phyloP scores from a whole-genome alignment of 2,329 filamentous ascomycete genomes.

The Hypoxylon sp. region DNA sequence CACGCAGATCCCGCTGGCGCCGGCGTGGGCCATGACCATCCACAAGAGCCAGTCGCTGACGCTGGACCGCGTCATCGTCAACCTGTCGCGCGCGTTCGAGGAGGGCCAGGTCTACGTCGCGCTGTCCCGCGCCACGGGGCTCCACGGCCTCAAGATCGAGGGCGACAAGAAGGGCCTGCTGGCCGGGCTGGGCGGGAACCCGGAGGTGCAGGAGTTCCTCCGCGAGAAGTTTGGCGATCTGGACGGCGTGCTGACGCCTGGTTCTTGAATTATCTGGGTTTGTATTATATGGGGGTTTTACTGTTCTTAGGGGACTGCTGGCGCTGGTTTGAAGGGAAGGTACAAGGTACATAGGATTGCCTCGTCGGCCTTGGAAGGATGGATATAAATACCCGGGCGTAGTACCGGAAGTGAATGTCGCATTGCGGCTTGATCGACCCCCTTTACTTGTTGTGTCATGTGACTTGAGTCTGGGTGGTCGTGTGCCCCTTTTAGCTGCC shows the following conservation, averaged over 20 bases:
- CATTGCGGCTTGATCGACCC: neutral
- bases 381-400: neutral
- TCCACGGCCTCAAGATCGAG: constrained; percentile 61
- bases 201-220: constrained; percentile 53
- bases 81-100: constrained; percentile 65
- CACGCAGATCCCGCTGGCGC: constrained; percentile 71
- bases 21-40: constrained; percentile 73
- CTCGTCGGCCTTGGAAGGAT: constrained; percentile 8
- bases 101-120: constrained; percentile 73
- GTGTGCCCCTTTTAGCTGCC: neutral
- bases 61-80: constrained; percentile 67
- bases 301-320: neutral
- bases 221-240: constrained; percentile 52
- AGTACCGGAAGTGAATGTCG: neutral
- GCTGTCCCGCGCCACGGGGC: constrained; percentile 66
- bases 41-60: constrained; percentile 75
- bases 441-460: neutral
- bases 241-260: constrained; percentile 24
- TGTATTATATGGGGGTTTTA: neutral
- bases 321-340: neutral
- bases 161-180: constrained; percentile 49
- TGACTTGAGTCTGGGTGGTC: neutral
- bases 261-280: neutral
- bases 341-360: constrained; percentile 9
- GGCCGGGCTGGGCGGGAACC: constrained; percentile 51